Base-by-base conservation (phyloP, 129 eudicot genomes). In the Escallonia rubra region DNA sequence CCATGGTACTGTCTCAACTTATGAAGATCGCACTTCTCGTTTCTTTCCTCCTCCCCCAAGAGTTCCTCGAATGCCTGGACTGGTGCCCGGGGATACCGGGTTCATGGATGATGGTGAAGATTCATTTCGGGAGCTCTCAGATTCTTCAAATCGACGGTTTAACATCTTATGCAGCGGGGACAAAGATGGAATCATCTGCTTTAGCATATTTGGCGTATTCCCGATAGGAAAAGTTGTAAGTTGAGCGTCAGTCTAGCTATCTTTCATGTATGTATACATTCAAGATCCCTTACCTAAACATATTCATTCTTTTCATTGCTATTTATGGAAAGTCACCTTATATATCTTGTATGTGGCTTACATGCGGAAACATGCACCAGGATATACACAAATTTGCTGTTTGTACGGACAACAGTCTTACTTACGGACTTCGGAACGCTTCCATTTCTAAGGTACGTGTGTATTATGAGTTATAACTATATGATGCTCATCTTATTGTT, bases 1-100 rank as follows among this genome's bases (percentile, higher is more conserved):
- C n/a, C 68, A 72, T 52, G 63, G 57, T 41, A 54, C 49, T 5
- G 59, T 69, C 48, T 73, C 78, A 43, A 63, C 74, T 64, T 93
- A 93, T 77, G 96, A 93, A 78, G 99, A 93, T 61, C 90, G 96
- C 65, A 89, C 96, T 66, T 70, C 91, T 64, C 99, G 93, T 66
- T 93, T 93, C 77, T 89, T 93, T 65, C 99, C 99, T 63, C 86
- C 95, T 67, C 86, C 90, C 16, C 99, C 99, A 76, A 84, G 99
- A 78, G 81, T 68, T 63, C 99, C 99, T 76, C 79, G 88, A 69
- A 74, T 79, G 71, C 92, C 92, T 72, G 98, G 98, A 70, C 83
- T 93, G 63, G 88, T 89, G 52, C 75, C 92, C 34, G 98, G 95
- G 49, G 98, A 93, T 65, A 80, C 81, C 66, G 88, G 92, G 45